Conservation (phyloP, 768 basidiomycete species). For the Leccinum subgranulosum region DNA sequence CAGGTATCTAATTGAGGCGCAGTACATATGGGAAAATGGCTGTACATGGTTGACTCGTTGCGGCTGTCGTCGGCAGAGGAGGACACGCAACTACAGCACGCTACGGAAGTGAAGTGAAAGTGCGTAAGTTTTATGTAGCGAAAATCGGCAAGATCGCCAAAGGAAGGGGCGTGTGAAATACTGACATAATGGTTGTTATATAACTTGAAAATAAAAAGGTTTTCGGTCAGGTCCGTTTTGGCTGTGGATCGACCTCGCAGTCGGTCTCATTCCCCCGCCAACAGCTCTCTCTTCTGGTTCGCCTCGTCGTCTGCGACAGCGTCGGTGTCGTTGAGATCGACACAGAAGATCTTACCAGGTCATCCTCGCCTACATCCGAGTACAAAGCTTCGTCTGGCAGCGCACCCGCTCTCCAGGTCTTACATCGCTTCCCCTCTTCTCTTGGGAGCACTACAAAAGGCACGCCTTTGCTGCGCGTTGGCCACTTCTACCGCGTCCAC, state of each 20-base stretch:
- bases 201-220: constrained; percentile 22
- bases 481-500: constrained; percentile 43
- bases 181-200: constrained; percentile 27
- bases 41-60: background rate
- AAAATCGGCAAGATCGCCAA: constrained; percentile 1
- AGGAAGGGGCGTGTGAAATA: constrained; percentile 18
- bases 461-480: constrained; percentile 93
- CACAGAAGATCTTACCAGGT: constrained; percentile 27
- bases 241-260: constrained; percentile 46
- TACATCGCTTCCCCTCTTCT: constrained; percentile 24
- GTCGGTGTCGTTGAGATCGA: constrained; percentile 42
- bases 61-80: constrained; percentile 4
- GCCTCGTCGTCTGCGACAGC: constrained; percentile 39
- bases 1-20: constrained; percentile 12
- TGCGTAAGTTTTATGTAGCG: constrained; percentile 7
- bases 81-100: constrained; percentile 11
- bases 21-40: constrained; percentile 5
- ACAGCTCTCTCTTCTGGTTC: constrained; percentile 29
- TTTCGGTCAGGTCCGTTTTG: constrained; percentile 28
- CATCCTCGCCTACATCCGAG: constrained; percentile 11
- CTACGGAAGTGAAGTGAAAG: background rate
- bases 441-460: constrained; percentile 59
- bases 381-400: constrained; percentile 17
- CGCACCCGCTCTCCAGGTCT: constrained; percentile 19
- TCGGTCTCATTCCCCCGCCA: constrained; percentile 41